phyloP scores from a whole-genome alignment of 495 filamentous ascomycete genomes.

The Amorphotheca resinae region DNA sequence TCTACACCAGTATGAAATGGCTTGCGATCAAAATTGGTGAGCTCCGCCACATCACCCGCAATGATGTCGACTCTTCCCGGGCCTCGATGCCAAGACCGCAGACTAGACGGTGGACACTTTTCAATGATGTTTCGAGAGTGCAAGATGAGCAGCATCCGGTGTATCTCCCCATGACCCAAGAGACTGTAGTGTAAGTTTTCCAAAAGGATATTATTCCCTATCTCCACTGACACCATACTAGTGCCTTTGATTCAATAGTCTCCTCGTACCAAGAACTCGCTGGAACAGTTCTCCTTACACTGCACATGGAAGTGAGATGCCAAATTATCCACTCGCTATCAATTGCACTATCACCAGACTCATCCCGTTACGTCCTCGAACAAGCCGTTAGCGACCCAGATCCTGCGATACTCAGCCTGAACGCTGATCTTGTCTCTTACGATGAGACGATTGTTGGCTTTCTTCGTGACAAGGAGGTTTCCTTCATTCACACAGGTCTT shows the following conservation, averaged over 20 bases:
- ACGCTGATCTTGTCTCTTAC: slow-evolving; percentile 67
- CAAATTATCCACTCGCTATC: slow-evolving; percentile 59
- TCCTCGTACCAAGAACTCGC: slow-evolving; percentile 68
- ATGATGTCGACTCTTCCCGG: slow-evolving; percentile 39
- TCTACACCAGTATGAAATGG: slow-evolving; percentile 98
- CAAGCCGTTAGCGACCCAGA: slow-evolving; percentile 70
- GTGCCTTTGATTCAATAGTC: slow-evolving; percentile 78
- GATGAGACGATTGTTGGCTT: slow-evolving; percentile 66
- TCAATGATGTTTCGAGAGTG: slow-evolving; percentile 36
- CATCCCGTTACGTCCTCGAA: slow-evolving; percentile 60
- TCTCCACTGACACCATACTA: slow-evolving; percentile 24
- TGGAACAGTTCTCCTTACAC: slow-evolving; percentile 59
- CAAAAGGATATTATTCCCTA: not conserved
- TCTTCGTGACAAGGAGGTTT: slow-evolving; percentile 49
- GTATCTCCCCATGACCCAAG: slow-evolving; percentile 79
- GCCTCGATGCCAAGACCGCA: slow-evolving; percentile 33
- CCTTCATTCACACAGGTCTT: slow-evolving; percentile 63
- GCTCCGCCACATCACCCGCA: slow-evolving; percentile 58
- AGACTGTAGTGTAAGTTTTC: slow-evolving; percentile 55
- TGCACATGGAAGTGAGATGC: slow-evolving; percentile 80
- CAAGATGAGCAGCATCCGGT: slow-evolving; percentile 37
- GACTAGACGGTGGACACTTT: slow-evolving; percentile 69
- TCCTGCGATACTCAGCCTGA: slow-evolving; percentile 61
- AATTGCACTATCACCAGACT: slow-evolving; percentile 39
- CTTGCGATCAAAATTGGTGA: slow-evolving; percentile 65